Evolutionary conservation across 306 rosid species (phyloP), one percentile per base, ranked within the genome.

Genomic region (Oemleria cerasiformis): DNA sequence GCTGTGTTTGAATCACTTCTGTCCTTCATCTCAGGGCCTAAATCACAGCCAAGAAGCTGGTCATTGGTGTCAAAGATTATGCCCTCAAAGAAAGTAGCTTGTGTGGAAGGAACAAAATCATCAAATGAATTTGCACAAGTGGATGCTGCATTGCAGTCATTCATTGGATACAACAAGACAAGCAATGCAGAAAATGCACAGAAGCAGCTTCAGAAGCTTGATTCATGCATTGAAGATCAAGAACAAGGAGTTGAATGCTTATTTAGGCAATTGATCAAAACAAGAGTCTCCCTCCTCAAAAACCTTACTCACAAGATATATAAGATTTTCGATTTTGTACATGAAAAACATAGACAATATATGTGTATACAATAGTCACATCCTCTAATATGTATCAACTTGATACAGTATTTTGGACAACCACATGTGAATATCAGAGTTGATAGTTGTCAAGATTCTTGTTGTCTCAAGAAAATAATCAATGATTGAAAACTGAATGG

Each of bases 231-330:
- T 62, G 45, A 69, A 69, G 71, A 69, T 8, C 71, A 50, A 0
- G 71, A 76, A 62, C 66, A 70, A 62, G 44, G 59, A 51, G 19
- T 61, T 14, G 66, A 69, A 15, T 20, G 43, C 65, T 57, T 75
- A 19, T 72, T 62, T 55, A 72, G 86, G 71, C 76, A 62, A 39
- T 19, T 83, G 13, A 72, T 83, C 45, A 79, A 76, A 75, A 83
- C 78, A 25, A 83, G 83, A 64, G 86, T 83, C 9, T 83, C 86
- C 53, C 51, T 78, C 42, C 83, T 82, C 65, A 82, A 78, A 21
- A 70, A 71, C 65, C 65, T 75, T 40, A 75, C 71, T 72, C 51
- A 78, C 64, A 75, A 75, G 65, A 14, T 6, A 42, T 6, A n/a
- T 25, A 13, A 5, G 36, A 30, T 70, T 65, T 48, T 12, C 11